Conservation (phyloP, 2,329 filamentous ascomycete species). For the Hypomyces perniciosus region DNA sequence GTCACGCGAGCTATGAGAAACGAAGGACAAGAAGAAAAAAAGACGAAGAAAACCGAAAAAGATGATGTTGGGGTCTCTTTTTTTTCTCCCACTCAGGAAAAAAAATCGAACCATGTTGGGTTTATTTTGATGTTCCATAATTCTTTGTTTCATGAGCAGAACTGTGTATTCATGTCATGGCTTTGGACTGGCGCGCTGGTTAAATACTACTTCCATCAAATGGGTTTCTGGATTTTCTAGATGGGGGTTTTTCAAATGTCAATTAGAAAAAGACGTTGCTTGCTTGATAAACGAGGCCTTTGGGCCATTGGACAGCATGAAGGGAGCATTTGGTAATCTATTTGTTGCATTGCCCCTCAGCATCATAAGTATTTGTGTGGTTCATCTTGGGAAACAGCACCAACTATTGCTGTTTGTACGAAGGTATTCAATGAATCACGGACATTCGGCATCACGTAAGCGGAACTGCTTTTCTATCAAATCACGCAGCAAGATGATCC, state of each 20-base stretch:
- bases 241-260: neutral
- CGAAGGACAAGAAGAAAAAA: neutral
- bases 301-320: neutral
- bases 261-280: neutral
- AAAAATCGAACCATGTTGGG: neutral
- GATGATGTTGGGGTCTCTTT: slow-evolving; percentile 2
- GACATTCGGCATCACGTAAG: too few species aligned
- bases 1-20: slow-evolving; percentile 7
- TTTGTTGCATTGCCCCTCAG: too few species aligned
- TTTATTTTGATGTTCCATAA: neutral
- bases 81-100: neutral
- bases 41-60: neutral
- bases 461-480: too few species aligned
- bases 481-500: too few species aligned
- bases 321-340: too few species aligned
- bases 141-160: neutral
- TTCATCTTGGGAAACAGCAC: too few species aligned
- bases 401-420: too few species aligned
- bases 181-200: neutral
- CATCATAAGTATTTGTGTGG: too few species aligned
- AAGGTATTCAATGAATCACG: too few species aligned
- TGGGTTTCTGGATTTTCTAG: neutral
- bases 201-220: neutral
- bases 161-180: neutral
- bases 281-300: neutral